These are phyloP conservation scores for Massariosphaeria phaeospora DNA, from an alignment of 495 filamentous ascomycete genomes.

Conservation along the genomic window DNA sequence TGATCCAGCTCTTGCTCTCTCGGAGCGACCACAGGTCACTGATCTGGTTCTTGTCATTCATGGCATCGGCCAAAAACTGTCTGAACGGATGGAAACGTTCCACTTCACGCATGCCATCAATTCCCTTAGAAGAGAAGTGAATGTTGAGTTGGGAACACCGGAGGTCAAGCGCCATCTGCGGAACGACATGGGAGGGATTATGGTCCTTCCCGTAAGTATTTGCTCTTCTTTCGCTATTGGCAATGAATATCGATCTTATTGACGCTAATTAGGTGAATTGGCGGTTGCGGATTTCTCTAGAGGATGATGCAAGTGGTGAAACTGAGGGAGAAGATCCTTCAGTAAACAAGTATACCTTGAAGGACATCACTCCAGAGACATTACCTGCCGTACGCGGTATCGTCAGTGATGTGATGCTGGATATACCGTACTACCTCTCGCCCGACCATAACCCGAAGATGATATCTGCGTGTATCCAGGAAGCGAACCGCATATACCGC, in stretches of 20 bases:
- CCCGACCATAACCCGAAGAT: constrained; percentile 86
- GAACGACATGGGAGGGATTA: constrained; percentile 63
- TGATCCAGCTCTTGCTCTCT: constrained; percentile 46
- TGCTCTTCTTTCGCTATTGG: not conserved
- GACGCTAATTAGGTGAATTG: constrained; percentile 58
- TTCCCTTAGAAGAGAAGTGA: constrained; percentile 76
- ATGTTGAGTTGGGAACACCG: constrained; percentile 72
- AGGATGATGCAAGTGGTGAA: constrained; percentile 69
- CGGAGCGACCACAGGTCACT: constrained; percentile 66
- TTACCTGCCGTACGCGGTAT: constrained; percentile 84
- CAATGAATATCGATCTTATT: constrained; percentile 11
- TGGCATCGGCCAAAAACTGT: constrained; percentile 95
- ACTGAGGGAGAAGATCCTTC: constrained; percentile 47
- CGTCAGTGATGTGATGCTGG: constrained; percentile 94
- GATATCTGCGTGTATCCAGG: constrained; percentile 79
- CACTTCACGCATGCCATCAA: constrained; percentile 96
- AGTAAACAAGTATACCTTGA: constrained; percentile 65
- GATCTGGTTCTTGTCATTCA: constrained; percentile 89
- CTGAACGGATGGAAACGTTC: constrained; percentile 89
- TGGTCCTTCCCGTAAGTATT: constrained; percentile 59
- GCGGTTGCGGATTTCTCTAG: constrained; percentile 79
- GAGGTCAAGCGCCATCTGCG: constrained; percentile 69
- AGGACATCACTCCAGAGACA: constrained; percentile 87
- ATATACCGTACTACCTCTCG: constrained; percentile 94
- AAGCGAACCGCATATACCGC: constrained; percentile 89